phyloP scores from a whole-genome alignment of 768 basidiomycete genomes.

The Scleroderma citrinum region DNA sequence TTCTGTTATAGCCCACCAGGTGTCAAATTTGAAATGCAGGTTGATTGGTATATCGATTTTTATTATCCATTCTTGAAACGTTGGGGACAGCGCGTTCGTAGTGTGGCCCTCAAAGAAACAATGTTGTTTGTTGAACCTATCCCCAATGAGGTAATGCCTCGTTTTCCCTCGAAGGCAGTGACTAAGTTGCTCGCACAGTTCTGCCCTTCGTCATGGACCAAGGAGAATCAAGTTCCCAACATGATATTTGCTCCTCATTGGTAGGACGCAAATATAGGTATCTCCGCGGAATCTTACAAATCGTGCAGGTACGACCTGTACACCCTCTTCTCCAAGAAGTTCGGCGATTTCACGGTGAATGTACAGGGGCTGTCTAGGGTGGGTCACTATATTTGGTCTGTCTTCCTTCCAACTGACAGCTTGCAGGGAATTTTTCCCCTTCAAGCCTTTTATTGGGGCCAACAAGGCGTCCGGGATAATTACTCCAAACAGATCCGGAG shows the following conservation, averaged over 20 bases:
- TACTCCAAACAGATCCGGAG: slow-evolving; percentile 77
- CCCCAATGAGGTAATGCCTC: slow-evolving; percentile 77
- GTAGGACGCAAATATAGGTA: slow-evolving; percentile 29
- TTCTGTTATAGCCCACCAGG: background rate
- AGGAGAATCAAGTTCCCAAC: slow-evolving; percentile 52
- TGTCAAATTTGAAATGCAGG: slow-evolving; percentile 31
- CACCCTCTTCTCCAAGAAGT: slow-evolving; percentile 77
- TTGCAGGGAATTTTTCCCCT: slow-evolving; percentile 78
- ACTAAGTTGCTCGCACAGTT: slow-evolving; percentile 42
- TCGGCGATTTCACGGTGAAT: slow-evolving; percentile 83
- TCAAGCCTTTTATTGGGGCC: slow-evolving; percentile 85
- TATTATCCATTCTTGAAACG: slow-evolving; percentile 71
- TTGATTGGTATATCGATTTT: slow-evolving; percentile 84
- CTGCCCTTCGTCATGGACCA: slow-evolving; percentile 73
- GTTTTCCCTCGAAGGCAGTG: background rate
- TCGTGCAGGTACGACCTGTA: slow-evolving; percentile 82
- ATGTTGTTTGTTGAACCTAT: slow-evolving; percentile 78
- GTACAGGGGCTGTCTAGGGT: slow-evolving; percentile 90
- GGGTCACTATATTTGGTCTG: slow-evolving; percentile 11
- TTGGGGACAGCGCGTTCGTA: slow-evolving; percentile 60
- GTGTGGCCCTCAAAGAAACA: slow-evolving; percentile 44
- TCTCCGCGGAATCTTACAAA: background rate
- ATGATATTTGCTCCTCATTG: slow-evolving; percentile 75
- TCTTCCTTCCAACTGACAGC: slow-evolving; percentile 5
- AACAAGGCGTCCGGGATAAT: slow-evolving; percentile 73